Evolutionary conservation across 371 early-diverging fungal species (phyloP).

Genomic region (Dichotomocladium elegans): DNA sequence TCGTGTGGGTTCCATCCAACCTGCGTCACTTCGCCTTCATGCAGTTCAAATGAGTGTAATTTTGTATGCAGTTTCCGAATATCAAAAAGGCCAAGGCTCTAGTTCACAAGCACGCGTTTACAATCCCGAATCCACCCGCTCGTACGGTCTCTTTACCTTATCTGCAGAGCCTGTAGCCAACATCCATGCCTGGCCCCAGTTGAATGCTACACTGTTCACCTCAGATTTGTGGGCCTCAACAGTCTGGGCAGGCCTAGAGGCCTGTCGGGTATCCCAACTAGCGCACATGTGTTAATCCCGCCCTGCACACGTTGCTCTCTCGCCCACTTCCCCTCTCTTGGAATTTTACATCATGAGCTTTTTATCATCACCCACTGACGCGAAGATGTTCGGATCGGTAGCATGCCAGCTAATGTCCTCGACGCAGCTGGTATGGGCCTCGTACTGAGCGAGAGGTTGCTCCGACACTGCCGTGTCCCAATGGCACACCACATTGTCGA

Average conservation of each 20-base stretch:
- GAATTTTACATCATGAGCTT: slow-evolving; percentile 76
- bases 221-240: slow-evolving; percentile 89
- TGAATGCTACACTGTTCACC: slow-evolving; percentile 92
- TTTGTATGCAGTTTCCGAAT: slow-evolving; percentile 80
- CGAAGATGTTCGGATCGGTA: slow-evolving; percentile 78
- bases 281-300: neutral
- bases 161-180: slow-evolving; percentile 96
- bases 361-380: slow-evolving; percentile 95
- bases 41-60: slow-evolving; percentile 85
- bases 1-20: slow-evolving; percentile 95
- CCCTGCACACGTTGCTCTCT: no score
- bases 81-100: slow-evolving; percentile 96
- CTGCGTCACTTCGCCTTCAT: slow-evolving; percentile 91
- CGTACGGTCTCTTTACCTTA: no score
- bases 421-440: slow-evolving; percentile 87
- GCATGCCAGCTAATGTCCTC: slow-evolving; percentile 93
- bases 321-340: neutral
- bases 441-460: slow-evolving; percentile 71
- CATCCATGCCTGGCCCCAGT: slow-evolving; percentile 82
- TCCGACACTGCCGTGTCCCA: slow-evolving; percentile 55
- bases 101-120: no score
- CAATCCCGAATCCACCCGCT: no score
- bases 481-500: slow-evolving; percentile 83
- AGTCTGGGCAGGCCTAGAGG: slow-evolving; percentile 59
- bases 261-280: slow-evolving; percentile 71